Conservation (phyloP, 345 rosid genomes). For the Geranium brycei region DNA sequence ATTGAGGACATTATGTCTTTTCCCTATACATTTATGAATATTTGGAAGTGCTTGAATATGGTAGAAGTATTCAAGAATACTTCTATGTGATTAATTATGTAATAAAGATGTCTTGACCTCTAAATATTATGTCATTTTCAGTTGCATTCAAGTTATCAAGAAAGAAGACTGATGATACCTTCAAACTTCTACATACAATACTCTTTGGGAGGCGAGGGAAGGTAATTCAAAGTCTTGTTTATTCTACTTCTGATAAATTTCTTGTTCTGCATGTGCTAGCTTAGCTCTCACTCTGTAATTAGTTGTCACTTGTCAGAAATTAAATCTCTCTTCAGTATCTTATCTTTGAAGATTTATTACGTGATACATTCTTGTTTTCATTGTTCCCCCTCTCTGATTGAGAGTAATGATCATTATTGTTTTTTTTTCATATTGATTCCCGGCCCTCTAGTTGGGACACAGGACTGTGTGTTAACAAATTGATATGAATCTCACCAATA, state of each 20-base stretch:
- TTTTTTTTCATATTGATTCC: not conserved
- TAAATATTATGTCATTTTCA: constrained; percentile 19
- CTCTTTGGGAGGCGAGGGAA: constrained; percentile 79
- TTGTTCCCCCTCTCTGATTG: not conserved
- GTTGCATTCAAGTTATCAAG: constrained; percentile 76
- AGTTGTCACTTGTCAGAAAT: not conserved
- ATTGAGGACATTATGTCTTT: too few species aligned
- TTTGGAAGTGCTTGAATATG: not conserved
- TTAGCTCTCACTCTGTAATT: not conserved
- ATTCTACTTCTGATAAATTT: not conserved
- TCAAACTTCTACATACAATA: constrained; percentile 60
- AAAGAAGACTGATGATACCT: constrained; percentile 64
- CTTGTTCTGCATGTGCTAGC: not conserved
- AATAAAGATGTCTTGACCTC: not conserved
- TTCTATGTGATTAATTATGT: not conserved
- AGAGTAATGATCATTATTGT: not conserved
- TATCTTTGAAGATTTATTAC: not conserved
- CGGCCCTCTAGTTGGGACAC: not conserved
- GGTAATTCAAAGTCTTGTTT: constrained; percentile 26
- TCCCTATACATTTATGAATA: too few species aligned
- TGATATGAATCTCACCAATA: too few species aligned
- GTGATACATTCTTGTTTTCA: not conserved
- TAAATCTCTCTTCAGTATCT: not conserved
- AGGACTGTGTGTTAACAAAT: not conserved
- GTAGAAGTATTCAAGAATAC: not conserved